These are phyloP conservation scores for Narthecium ossifragum DNA, from an alignment of 106 monocot species.

Conservation along the genomic window DNA sequence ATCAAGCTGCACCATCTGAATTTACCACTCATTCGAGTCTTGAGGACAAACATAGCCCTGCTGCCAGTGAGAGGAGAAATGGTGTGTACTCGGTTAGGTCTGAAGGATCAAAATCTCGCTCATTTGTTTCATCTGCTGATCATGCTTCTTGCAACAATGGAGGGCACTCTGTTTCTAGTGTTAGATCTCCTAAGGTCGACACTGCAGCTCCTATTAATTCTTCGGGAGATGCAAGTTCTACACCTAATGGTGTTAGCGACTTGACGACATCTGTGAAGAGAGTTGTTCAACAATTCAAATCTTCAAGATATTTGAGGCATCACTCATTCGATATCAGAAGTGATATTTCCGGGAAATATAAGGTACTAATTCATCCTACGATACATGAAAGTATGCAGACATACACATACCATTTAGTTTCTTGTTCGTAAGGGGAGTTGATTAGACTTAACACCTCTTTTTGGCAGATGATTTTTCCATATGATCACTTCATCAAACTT, in stretches of 20 bases:
- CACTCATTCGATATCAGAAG: conserved; percentile 21
- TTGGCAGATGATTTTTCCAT: conserved; percentile 58
- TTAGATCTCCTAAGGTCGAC: conserved; percentile 7
- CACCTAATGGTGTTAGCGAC: conserved; percentile 14
- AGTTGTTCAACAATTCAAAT: conserved; percentile 29
- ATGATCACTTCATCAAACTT: conserved; percentile 71
- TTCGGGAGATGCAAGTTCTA: conserved; percentile 1
- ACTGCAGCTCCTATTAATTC: conserved; percentile 7
- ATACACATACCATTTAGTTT: neutral
- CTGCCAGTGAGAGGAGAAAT: neutral
- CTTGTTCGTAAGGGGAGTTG: neutral
- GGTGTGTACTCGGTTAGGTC: neutral
- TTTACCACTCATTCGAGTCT: neutral
- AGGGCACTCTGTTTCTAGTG: conserved; percentile 7
- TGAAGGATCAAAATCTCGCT: conserved; percentile 7
- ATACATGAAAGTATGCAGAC: no score
- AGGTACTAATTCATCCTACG: neutral
- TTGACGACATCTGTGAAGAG: conserved; percentile 30
- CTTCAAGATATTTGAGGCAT: conserved; percentile 29
- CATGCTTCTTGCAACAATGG: conserved; percentile 4
- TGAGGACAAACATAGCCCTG: neutral
- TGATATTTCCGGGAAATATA: conserved; percentile 2
- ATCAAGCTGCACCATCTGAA: conserved; percentile 4
- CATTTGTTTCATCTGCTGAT: conserved; percentile 12
- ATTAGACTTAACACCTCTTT: neutral